Evolutionary conservation across 768 basidiomycete genomes (phyloP), one percentile per base, ranked within the genome.

Genomic region (Cytidiella melzeri): DNA sequence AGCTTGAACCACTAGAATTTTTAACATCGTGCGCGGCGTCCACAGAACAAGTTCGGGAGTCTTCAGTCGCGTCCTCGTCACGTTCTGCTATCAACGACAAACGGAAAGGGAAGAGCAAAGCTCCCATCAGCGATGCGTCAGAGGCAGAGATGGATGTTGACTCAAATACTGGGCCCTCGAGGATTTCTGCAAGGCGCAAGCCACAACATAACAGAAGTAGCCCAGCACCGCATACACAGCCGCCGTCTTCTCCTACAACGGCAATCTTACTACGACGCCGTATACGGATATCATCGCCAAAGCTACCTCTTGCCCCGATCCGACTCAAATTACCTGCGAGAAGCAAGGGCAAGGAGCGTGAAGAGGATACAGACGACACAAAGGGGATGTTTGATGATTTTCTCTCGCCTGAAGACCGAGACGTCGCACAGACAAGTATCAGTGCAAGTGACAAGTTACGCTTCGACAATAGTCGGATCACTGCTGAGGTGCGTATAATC

Each of bases 321-420:
- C 75, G 78, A 20, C 68, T 83, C 41, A 78, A 79, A 24, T 65
- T 83, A 7, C 71, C 75, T 1, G 73, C 74, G n/a, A 78, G 81
- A 56, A 77, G 78, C 25, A 87, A 86, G 62, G 79, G 79, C 26
- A 84, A 81, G 61, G 82, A 81, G 36, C 75, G 76, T 15, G 85
- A 89, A 2, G 21, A n/a, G 25, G 66, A 65, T 13, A 60, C 64
- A 13, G 64, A 62, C 47, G 83, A 84, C 7, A 83, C 83, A 5
- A 73, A 72, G 36, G 83, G 84, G 21, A 71, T 92, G 43, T 97
- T 94, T 60, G 93, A 96, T 41, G 93, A 92, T 19, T 74, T 95
- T 36, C 73, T 98, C 28, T 66, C 65, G 12, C 66, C 73, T 1
- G 72, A 72, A 15, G 87, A 95, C 47, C 79, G 90, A 28, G 90